These are phyloP conservation scores for Ulota crispa DNA, from an alignment of 225 moss, liverwort and hornwort species.

Conservation along the genomic window DNA sequence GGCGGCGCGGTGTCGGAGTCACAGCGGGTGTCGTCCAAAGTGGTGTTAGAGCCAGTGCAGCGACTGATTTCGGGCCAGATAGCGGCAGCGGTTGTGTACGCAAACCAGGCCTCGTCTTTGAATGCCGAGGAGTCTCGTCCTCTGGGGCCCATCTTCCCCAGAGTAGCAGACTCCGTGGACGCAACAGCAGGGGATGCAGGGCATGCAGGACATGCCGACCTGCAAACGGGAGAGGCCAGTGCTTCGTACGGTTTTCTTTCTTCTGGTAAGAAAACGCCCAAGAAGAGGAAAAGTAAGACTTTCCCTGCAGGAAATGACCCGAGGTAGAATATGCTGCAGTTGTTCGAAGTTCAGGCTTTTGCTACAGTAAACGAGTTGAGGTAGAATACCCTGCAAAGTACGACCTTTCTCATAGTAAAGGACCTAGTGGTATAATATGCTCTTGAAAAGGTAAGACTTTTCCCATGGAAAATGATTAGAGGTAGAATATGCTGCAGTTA, in stretches of 20 bases:
- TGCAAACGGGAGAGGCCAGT: conserved; percentile 1
- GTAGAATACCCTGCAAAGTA: too few relatives aligned
- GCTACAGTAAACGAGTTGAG: too few relatives aligned
- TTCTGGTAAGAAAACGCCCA: conserved; percentile 19
- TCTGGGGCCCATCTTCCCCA: conserved; percentile 36
- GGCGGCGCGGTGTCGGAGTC: conserved; percentile 24
- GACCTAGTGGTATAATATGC: too few relatives aligned
- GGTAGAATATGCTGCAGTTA: too few relatives aligned
- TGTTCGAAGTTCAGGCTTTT: too few relatives aligned
- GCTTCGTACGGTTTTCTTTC: not conserved
- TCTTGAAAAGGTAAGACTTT: too few relatives aligned
- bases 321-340: too few relatives aligned
- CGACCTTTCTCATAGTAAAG: too few relatives aligned
- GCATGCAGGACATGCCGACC: not conserved
- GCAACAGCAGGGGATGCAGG: not conserved
- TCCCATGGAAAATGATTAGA: too few relatives aligned
- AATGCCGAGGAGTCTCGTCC: conserved; percentile 27
- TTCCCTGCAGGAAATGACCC: not conserved
- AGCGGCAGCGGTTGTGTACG: conserved; percentile 45
- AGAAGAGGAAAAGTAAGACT: conserved; percentile 35
- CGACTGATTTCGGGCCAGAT: conserved; percentile 37
- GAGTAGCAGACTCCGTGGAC: conserved; percentile 2
- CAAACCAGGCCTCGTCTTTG: conserved; percentile 21
- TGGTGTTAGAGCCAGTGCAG: conserved; percentile 31
- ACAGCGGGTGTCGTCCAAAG: conserved; percentile 17